phyloP scores from a whole-genome alignment of 768 basidiomycete genomes.

The Lentinula guzmanii region DNA sequence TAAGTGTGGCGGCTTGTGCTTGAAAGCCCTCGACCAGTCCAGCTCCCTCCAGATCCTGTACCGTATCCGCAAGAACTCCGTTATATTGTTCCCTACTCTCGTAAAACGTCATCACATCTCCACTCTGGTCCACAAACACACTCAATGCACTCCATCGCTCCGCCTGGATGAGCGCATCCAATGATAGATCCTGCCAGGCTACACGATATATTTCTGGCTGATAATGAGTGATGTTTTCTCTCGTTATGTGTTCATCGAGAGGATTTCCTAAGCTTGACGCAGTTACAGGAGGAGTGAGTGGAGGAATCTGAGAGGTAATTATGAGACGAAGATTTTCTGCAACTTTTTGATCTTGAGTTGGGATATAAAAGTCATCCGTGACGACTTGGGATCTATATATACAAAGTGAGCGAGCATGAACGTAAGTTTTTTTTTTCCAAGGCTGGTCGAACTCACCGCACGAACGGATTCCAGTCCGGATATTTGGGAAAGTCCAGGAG shows the following conservation, averaged over 20 bases:
- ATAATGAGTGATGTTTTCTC: slow-evolving; percentile 25
- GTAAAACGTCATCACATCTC: slow-evolving; percentile 21
- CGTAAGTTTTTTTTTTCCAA: neutral
- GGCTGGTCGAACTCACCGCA: slow-evolving; percentile 13
- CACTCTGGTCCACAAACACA: slow-evolving; percentile 7
- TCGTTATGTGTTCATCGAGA: slow-evolving; percentile 19
- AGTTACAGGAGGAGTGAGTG: slow-evolving; percentile 21
- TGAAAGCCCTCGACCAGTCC: slow-evolving; percentile 2
- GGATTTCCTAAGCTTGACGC: slow-evolving; percentile 19
- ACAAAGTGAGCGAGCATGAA: neutral
- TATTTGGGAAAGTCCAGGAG: slow-evolving; percentile 48
- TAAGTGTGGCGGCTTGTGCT: neutral
- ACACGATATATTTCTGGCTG: slow-evolving; percentile 17
- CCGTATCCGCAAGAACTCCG: slow-evolving; percentile 1
- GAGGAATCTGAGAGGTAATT: slow-evolving; percentile 25
- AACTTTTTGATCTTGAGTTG: slow-evolving; percentile 18
- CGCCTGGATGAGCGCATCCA: slow-evolving; percentile 19
- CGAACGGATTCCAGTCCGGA: slow-evolving; percentile 40
- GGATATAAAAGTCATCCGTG: slow-evolving; percentile 17
- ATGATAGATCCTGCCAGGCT: slow-evolving; percentile 22
- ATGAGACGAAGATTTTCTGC: slow-evolving; percentile 16
- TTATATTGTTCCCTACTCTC: slow-evolving; percentile 23
- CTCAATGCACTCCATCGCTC: slow-evolving; percentile 25
- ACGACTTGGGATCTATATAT: slow-evolving; percentile 19
- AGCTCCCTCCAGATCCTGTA: slow-evolving; percentile 2